Base-by-base conservation (phyloP, 1,284 basidiomycete genomes). In the Boletus hoseneyae region DNA sequence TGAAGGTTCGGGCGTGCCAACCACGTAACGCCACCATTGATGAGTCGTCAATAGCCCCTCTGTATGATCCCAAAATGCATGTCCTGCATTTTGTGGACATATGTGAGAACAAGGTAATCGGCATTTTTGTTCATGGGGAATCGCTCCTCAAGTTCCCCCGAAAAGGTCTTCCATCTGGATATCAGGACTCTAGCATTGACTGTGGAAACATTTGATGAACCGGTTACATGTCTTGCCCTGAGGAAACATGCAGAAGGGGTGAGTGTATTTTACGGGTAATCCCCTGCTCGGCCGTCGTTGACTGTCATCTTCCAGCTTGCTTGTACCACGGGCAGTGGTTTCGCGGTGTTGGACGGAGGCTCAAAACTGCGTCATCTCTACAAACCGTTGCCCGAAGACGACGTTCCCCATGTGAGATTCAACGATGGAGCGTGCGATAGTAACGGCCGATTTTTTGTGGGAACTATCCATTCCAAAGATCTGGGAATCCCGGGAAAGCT, bases 371-470 rank as follows among this genome's bases (percentile, higher is more conserved):
- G 8, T 25, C 25, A 53, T 39, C 58, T 65, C 34, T 84, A 37
- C 70, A 75, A 52, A 60, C 82, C 83, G 12, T 63, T 85, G 8
- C 68, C 74, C 13, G 56, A 65, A 8, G 61, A 71, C 19, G 67
- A 78, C 37, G 57, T 58, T 61, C 69, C 10, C 66, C 30, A 76
- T 55, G 78, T 75, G 19, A 75, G 84, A 40, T 85, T 87, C 69
- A 87, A 87, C 63, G 83, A 86, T 59, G 85, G 84, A 34, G 83
- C 75, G 5, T 86, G 83, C 60, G 83, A 86, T 58, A 73, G 69
- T 53, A 67, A 73, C 56, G 84, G 84, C 6, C 75, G 82, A 37
- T 86, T 82, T 62, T 78, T 85, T 57, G 79, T 81, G 36, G 85
- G 83, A 29, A 82, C 82, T 1, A 62, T 86, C 41, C 75, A 70